Evolutionary conservation across 1,284 basidiomycete genomes (phyloP).

Genomic region (Mycena sp.): DNA sequence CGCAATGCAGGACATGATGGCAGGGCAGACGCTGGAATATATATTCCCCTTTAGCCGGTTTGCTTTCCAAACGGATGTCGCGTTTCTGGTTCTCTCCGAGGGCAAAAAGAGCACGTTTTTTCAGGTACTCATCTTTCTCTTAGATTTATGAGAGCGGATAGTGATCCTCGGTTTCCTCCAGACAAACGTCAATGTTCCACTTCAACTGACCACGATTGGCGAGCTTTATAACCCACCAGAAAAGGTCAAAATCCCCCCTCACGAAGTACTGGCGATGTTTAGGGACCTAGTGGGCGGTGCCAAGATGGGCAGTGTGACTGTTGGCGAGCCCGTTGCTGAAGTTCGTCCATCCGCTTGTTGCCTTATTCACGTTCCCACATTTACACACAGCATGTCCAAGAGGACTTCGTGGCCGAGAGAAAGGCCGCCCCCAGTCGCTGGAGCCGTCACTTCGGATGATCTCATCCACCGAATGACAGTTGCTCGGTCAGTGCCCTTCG

Average conservation of each 20-base stretch:
- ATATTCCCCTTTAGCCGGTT: conserved; percentile 83
- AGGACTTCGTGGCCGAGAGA: conserved; percentile 75
- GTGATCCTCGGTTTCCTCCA: conserved; percentile 38
- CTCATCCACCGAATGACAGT: conserved; percentile 71
- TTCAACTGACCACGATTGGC: conserved; percentile 42
- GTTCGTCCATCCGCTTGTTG: conserved; percentile 43
- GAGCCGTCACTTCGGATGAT: conserved; percentile 62
- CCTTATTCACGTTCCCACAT: conserved; percentile 18
- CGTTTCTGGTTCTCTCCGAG: conserved; percentile 70
- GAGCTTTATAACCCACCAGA: conserved; percentile 59
- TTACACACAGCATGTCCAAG: conserved; percentile 72
- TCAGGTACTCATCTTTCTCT: conserved; percentile 51
- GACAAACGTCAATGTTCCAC: conserved; percentile 64
- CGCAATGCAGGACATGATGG: conserved; percentile 75
- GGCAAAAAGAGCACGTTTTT: conserved; percentile 77
- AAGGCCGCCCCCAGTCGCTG: conserved; percentile 41
- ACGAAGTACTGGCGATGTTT: conserved; percentile 59
- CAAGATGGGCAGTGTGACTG: conserved; percentile 57
- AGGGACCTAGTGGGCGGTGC: conserved; percentile 65
- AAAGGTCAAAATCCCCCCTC: conserved; percentile 53
- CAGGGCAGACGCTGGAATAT: conserved; percentile 78
- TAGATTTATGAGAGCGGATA: not conserved
- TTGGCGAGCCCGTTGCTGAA: conserved; percentile 63
- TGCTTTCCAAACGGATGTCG: conserved; percentile 79
- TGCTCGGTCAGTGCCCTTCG: conserved; percentile 59